Base-by-base conservation (phyloP, 805 yeast species). In the Ogataea pini region DNA sequence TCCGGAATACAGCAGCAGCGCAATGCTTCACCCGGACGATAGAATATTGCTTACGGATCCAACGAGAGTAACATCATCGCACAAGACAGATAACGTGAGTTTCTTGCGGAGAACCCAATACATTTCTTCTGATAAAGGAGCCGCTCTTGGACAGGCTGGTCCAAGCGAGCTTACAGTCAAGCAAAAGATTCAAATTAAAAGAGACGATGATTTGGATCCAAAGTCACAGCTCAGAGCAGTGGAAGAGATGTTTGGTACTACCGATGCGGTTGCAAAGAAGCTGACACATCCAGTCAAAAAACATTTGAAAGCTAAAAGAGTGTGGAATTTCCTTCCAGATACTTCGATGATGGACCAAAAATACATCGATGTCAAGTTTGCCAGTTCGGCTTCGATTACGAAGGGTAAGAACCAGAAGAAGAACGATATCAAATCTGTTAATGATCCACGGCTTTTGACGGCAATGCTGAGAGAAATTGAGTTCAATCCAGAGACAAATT, bases 91-190 rank as follows among this genome's bases (percentile, higher is more conserved):
- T 24, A 50, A 48, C 34, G 72, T 69, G 20, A 61, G 69, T n/a
- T 91, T 92, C 69, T 76, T 92, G 64, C 83, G 97, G 72, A 83
- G 98, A 71, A 92, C 99, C 0, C 98, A 94, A 64, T 92, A 92
- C 65, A 86, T 89, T 50, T 79, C 96, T 9, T 81, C 86, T 31
- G 83, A 80, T 44, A 76, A 76, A 62, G 68, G 46, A 10, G 20
- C 62, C 3, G 42, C 42, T 7, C 18, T 39, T 22, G 55, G 54
- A 4, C 58, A 47, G 16, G 60, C 59, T 13, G 55, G 56, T 25
- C 59, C 54, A 43, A 51, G 50, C 19, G 55, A 60, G 12, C 32
- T 56, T 48, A 18, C 49, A 1, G 36, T 42, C 13, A 56, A 49
- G 24, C 49, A 48, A 27, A 54, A 51, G 44, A 38, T 60, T n/a